These are phyloP conservation scores for Kodamaea hsintzibuensis DNA, from an alignment of 805 yeast species.

Conservation along the genomic window DNA sequence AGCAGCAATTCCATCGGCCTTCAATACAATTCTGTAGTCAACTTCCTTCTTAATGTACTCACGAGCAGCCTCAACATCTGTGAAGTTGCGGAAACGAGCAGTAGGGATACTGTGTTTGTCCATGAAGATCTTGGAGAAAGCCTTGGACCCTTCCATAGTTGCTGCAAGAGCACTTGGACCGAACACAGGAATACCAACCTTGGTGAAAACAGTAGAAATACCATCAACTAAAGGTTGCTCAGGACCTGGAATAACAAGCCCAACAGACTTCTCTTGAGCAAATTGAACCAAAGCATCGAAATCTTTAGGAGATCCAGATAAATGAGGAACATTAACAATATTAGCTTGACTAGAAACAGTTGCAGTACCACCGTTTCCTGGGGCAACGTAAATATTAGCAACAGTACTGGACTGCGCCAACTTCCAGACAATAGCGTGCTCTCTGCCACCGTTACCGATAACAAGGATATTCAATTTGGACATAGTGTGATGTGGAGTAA, in stretches of 20 bases:
- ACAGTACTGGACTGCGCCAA: slow-evolving; percentile 77
- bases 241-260: slow-evolving; percentile 95
- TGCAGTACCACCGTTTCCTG: slow-evolving; percentile 94
- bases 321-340: slow-evolving; percentile 64
- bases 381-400: slow-evolving; percentile 80
- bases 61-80: slow-evolving; percentile 71
- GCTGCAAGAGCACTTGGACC: slow-evolving; percentile 96
- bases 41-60: slow-evolving; percentile 58
- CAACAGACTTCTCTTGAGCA: slow-evolving; percentile 65
- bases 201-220: slow-evolving; percentile 66
- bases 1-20: slow-evolving; percentile 98
- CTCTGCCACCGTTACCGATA: slow-evolving; percentile 98
- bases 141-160: slow-evolving; percentile 93
- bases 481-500: slow-evolving; percentile 6
- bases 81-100: slow-evolving; percentile 84
- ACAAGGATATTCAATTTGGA: slow-evolving; percentile 61
- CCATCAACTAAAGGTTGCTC: slow-evolving; percentile 99
- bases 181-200: slow-evolving; percentile 91
- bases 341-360: slow-evolving; percentile 32
- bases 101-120: slow-evolving; percentile 90
- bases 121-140: slow-evolving; percentile 94
- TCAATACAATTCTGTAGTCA: slow-evolving; percentile 80
- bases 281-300: slow-evolving; percentile 71
- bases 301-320: slow-evolving; percentile 64
- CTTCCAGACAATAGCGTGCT: slow-evolving; percentile 94